A percentile compares a stretch with the other conserved stretches of the same genome.
These are phyloP conservation scores for Microcyclosporella mali DNA, from an alignment of 2,329 filamentous ascomycete genomes.

Conservation along the genomic window DNA sequence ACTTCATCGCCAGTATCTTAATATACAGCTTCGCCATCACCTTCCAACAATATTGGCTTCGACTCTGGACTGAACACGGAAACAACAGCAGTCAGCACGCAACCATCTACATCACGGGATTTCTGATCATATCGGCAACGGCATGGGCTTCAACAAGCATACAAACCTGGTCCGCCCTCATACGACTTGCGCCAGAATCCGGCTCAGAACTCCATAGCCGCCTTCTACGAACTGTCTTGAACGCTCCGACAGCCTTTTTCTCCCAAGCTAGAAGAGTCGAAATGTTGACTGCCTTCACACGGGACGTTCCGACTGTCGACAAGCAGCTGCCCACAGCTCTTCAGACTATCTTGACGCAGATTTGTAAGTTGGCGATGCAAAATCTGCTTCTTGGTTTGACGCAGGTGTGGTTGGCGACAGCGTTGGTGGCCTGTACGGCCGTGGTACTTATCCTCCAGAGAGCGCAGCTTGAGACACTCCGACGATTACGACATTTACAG, in stretches of 20 bases:
- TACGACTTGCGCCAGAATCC: neutral
- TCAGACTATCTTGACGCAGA: neutral
- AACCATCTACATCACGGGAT: conserved; percentile 2
- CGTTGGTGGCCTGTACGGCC: neutral
- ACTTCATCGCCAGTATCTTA: neutral
- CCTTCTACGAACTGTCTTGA: conserved; percentile 1
- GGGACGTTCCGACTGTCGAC: conserved; percentile 5
- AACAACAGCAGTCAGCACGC: neutral
- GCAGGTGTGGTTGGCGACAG: neutral
- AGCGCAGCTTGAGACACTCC: neutral
- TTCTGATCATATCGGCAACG: neutral
- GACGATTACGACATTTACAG: neutral
- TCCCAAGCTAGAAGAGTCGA: neutral
- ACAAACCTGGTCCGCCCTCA: conserved; percentile 2
- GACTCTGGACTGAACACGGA: conserved; percentile 1
- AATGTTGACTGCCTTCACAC: conserved; percentile 3
- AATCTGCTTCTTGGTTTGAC: neutral
- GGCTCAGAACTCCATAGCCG: conserved; percentile 1
- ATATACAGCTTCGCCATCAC: conserved; percentile 4
- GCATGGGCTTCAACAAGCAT: conserved; percentile 3
- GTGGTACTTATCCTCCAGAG: no score
- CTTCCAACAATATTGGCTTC: conserved; percentile 4
- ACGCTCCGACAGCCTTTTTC: conserved; percentile 3
- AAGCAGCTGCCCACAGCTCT: neutral
- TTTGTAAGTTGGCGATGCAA: conserved; percentile 3